Evolutionary conservation across 208 protist genomes (phyloP).

Genomic region (Trypanosoma platydactyli): DNA sequence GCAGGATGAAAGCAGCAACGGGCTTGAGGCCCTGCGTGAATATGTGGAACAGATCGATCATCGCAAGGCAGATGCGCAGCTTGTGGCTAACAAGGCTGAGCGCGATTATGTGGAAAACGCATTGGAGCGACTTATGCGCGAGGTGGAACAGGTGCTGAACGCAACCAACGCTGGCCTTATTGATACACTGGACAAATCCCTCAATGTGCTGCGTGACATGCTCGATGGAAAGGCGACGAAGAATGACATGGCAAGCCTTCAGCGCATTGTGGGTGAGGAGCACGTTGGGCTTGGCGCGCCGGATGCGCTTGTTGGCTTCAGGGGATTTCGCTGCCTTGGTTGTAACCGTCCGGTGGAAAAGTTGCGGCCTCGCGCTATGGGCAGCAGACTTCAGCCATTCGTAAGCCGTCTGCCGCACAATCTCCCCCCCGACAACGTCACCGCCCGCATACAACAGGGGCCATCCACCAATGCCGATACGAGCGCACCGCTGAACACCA

Average conservation of each 20-base stretch:
- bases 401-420: slow-evolving; percentile 82
- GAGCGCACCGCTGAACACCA: no score
- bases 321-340: slow-evolving; percentile 85
- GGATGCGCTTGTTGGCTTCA: slow-evolving; percentile 85
- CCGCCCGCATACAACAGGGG: slow-evolving; percentile 57
- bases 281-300: slow-evolving; percentile 36
- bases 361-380: slow-evolving; percentile 67
- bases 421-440: slow-evolving; percentile 59
- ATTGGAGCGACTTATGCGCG: slow-evolving; percentile 88
- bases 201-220: slow-evolving; percentile 91
- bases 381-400: slow-evolving; percentile 62
- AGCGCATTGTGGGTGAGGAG: slow-evolving; percentile 62
- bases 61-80: slow-evolving; percentile 83
- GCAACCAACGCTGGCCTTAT: slow-evolving; percentile 90
- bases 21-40: slow-evolving; percentile 51
- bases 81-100: slow-evolving; percentile 91
- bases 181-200: slow-evolving; percentile 89
- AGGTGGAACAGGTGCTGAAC: slow-evolving; percentile 92
- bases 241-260: slow-evolving; percentile 76
- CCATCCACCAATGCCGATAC: neutral
- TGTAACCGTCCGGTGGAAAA: slow-evolving; percentile 84
- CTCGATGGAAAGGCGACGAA: slow-evolving; percentile 88
- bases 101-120: slow-evolving; percentile 92
- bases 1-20: slow-evolving; percentile 35
- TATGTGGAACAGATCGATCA: slow-evolving; percentile 77